Conservation (phyloP, 2,329 filamentous ascomycete genomes). For the Xylaria polymorpha region DNA sequence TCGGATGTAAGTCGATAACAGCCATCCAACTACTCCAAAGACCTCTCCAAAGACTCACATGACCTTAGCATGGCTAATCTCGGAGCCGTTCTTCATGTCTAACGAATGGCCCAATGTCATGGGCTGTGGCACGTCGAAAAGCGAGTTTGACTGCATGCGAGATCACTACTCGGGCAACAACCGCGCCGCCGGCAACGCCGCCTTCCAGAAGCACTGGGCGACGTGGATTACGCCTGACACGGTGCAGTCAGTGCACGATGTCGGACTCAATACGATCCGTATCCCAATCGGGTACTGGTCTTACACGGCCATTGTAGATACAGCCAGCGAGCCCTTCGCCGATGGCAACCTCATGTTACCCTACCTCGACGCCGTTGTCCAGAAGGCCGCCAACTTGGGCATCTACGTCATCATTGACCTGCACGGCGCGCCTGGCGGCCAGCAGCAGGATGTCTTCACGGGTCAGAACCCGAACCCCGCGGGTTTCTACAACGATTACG, state of each 20-base stretch:
- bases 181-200: conserved; percentile 39
- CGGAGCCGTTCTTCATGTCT: conserved; percentile 40
- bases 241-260: conserved; percentile 43
- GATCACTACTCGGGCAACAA: conserved; percentile 41
- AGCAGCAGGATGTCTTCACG: conserved; percentile 44
- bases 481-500: conserved; percentile 67
- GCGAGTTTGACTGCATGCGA: conserved; percentile 44
- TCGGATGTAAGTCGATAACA: conserved; percentile 38
- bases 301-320: conserved; percentile 42
- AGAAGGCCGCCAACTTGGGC: conserved; percentile 50
- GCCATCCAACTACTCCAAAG: neutral
- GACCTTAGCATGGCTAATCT: conserved; percentile 41
- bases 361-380: conserved; percentile 49
- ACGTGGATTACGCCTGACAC: conserved; percentile 41
- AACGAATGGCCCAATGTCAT: conserved; percentile 42
- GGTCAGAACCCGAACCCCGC: conserved; percentile 49
- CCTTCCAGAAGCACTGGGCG: conserved; percentile 42
- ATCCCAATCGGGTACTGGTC: conserved; percentile 46
- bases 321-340: conserved; percentile 42
- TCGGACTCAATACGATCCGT: conserved; percentile 43
- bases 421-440: conserved; percentile 43
- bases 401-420: conserved; percentile 50
- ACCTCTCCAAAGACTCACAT: conserved; percentile 13
- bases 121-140: conserved; percentile 39
- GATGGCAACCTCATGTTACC: conserved; percentile 49